Percentiles rank a stretch among this genome's conserved stretches.
These are phyloP conservation scores for Rhizopogon vesiculosus DNA, from an alignment of 768 basidiomycete genomes.

Conservation along the genomic window DNA sequence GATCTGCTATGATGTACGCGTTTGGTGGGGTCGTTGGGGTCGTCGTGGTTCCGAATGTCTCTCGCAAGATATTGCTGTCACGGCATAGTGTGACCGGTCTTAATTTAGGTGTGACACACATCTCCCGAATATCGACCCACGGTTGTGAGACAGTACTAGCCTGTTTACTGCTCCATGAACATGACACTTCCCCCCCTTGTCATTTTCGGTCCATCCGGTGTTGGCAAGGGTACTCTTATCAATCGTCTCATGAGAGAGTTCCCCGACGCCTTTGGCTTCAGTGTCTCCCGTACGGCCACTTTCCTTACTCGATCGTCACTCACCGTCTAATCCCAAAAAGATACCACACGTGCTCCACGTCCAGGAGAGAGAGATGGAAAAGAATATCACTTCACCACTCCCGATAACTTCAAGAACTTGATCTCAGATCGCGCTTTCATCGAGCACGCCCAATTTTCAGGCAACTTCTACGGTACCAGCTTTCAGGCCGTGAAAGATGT, in stretches of 20 bases:
- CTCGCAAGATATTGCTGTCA: not conserved
- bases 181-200: conserved; percentile 55
- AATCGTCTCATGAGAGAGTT: conserved; percentile 72
- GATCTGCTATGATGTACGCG: not conserved
- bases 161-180: not conserved
- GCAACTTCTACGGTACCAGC: conserved; percentile 92
- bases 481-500: conserved; percentile 71
- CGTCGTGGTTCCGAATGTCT: not conserved
- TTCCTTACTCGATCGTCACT: conserved; percentile 4
- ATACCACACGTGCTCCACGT: conserved; percentile 86
- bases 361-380: conserved; percentile 78
- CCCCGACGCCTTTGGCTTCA: conserved; percentile 88
- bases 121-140: not conserved
- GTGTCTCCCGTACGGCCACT: conserved; percentile 74
- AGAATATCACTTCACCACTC: conserved; percentile 82
- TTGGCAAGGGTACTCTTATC: conserved; percentile 91
- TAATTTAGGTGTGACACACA: not conserved
- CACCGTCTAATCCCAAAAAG: conserved; percentile 32
- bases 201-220: conserved; percentile 88
- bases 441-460: conserved; percentile 91
- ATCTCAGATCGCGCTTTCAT: conserved; percentile 76
- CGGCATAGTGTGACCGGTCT: not conserved
- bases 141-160: not conserved
- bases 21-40: not conserved
- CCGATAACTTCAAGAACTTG: conserved; percentile 67